Evolutionary conservation across 331 rosid species (phyloP), one percentile per base, ranked within the genome.

Genomic region (Cydonia oblonga): DNA sequence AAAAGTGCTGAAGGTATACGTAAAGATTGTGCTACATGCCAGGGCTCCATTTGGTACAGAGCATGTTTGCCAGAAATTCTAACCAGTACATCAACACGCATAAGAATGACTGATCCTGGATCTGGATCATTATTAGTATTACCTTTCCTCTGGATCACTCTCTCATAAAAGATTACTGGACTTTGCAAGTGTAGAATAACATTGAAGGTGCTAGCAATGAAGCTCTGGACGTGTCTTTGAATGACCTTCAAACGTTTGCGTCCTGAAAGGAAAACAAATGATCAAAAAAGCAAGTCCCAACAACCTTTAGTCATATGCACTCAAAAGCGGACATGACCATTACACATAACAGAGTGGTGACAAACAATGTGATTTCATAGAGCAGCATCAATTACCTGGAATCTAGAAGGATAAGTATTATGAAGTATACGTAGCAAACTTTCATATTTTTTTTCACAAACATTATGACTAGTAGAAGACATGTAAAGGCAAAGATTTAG

Each of bases 81-180:
- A 71, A 73, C 77, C 19, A 91, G 92, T 70, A 91, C 90, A 79
- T 91, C 91, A 86, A 91, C 89, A 76, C 97, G 84, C 98, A 93
- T 91, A 73, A 91, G 96, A 86, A 91, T 80, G 76, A 89, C 86
- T 23, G 97, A 65, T 81, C 97, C 97, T 22, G 96, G 85, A 89
- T 93, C 98, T 26, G 96, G 96, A 74, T 78, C 68, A 69, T 19
- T 49, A 6, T 49, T 19, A 49, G 54, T 64, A 65, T 75, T 57
- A 53, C 74, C 84, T 71, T 78, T 74, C 57, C 73, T 57, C 72
- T 68, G 68, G 5, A 79, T 67, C 84, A 64, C 53, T 73, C 74
- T 81, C 79, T 46, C 85, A 70, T 85, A 74, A 78, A 93, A 91
- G 26, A 89, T 89, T 42, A 2, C 77, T 3, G 87, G 96, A 86